phyloP scores from a whole-genome alignment of 1,284 basidiomycete species.

The Coniferiporia sulphurascens region DNA sequence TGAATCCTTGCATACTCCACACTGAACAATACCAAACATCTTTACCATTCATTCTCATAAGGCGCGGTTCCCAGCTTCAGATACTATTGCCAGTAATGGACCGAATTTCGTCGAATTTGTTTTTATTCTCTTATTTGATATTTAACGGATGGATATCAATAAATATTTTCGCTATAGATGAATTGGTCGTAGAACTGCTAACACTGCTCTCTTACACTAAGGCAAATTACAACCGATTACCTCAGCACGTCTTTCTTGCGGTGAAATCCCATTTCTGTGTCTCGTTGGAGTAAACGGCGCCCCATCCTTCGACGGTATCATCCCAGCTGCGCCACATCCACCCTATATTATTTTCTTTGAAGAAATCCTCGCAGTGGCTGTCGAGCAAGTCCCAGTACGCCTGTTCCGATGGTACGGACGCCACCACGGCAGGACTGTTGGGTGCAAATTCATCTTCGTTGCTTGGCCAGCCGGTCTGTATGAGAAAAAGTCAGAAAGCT shows the following conservation, averaged over 20 bases:
- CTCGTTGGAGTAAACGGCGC: conserved; percentile 6
- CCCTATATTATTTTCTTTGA: conserved; percentile 18
- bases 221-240: not conserved
- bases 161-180: too few relatives aligned
- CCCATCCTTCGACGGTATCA: conserved; percentile 16
- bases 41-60: too few relatives aligned
- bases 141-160: too few relatives aligned
- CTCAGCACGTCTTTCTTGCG: conserved; percentile 12
- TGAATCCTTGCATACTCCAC: too few relatives aligned
- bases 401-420: conserved; percentile 14
- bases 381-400: conserved; percentile 19
- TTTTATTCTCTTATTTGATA: too few relatives aligned
- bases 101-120: too few relatives aligned
- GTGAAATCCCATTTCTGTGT: conserved; percentile 14
- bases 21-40: too few relatives aligned
- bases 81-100: too few relatives aligned
- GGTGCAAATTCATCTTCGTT: conserved; percentile 16
- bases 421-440: conserved; percentile 15
- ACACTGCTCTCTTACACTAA: too few relatives aligned
- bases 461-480: conserved; percentile 18
- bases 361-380: conserved; percentile 18
- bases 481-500: not conserved
- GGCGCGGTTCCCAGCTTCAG: too few relatives aligned
- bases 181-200: too few relatives aligned
- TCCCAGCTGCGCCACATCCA: conserved; percentile 21